Evolutionary conservation across 768 basidiomycete genomes (phyloP).

Genomic region (Lentinula raphanica): DNA sequence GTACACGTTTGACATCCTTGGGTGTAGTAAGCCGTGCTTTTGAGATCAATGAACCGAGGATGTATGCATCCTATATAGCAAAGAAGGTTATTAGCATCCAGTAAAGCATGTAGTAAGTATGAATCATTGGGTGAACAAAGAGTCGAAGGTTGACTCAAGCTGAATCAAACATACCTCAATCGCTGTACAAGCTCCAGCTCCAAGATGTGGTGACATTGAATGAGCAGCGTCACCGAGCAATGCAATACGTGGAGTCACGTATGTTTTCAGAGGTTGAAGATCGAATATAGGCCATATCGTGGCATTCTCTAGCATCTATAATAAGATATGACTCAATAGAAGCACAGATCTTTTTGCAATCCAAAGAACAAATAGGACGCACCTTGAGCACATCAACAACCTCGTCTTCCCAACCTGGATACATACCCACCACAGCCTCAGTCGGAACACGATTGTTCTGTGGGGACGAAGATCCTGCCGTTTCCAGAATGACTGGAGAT

Average conservation of each 20-base stretch:
- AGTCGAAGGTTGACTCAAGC: background rate
- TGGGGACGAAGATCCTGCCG: slow-evolving; percentile 19
- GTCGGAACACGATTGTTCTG: background rate
- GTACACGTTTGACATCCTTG: background rate
- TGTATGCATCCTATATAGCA: background rate
- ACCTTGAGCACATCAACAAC: slow-evolving; percentile 25
- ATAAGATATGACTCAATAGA: too few relatives aligned
- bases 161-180: background rate
- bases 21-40: background rate
- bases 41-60: background rate
- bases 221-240: background rate
- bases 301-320: background rate
- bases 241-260: background rate
- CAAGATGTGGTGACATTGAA: background rate
- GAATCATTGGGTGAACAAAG: background rate
- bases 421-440: slow-evolving; percentile 17
- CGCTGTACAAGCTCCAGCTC: background rate
- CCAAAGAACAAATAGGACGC: background rate
- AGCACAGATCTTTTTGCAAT: too few relatives aligned
- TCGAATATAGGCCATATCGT: background rate
- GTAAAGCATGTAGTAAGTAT: too few relatives aligned
- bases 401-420: slow-evolving; percentile 33
- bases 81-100: background rate
- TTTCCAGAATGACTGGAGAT: slow-evolving; percentile 25
- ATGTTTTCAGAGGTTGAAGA: background rate